Conservation (phyloP, 106 monocot species). For the Acorus gramineus region DNA sequence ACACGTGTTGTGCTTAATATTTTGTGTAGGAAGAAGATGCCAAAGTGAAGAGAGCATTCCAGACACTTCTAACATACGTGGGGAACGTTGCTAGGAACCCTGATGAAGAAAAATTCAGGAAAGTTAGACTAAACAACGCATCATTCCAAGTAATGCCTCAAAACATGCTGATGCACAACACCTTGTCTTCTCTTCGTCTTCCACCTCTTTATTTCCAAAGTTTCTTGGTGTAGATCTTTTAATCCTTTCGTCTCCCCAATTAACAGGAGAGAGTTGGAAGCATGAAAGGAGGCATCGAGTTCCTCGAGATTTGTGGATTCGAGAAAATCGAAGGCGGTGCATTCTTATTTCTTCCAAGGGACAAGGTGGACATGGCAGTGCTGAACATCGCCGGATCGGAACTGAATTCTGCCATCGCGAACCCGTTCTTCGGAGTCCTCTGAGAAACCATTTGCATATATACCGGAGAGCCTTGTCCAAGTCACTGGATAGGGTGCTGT, state of each 20-base stretch:
- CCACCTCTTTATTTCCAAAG: too few relatives aligned
- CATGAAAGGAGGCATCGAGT: constrained; percentile 65
- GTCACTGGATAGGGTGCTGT: too few relatives aligned
- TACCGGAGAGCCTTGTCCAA: too few relatives aligned
- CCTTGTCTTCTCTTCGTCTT: too few relatives aligned
- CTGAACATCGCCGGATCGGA: constrained; percentile 72
- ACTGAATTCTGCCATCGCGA: constrained; percentile 78
- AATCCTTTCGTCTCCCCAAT: neutral
- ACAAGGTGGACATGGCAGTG: constrained; percentile 65
- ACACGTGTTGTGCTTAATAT: neutral
- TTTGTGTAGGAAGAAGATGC: constrained; percentile 75
- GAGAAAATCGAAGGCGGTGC: constrained; percentile 67
- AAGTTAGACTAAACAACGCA: constrained; percentile 63
- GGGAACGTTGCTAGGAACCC: constrained; percentile 81
- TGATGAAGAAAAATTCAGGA: constrained; percentile 88
- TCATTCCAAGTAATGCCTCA: constrained; percentile 54
- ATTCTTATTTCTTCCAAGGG: constrained; percentile 54
- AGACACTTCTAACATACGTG: constrained; percentile 82
- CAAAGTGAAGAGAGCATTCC: constrained; percentile 90
- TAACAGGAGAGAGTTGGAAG: constrained; percentile 79
- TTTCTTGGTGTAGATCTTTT: neutral
- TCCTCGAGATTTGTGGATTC: constrained; percentile 81
- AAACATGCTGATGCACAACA: too few relatives aligned
- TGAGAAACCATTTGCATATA: constrained; percentile 11
- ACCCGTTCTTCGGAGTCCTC: constrained; percentile 91